These are phyloP conservation scores for Vanrija sp. DNA, from an alignment of 1,284 basidiomycete genomes.

Conservation along the genomic window DNA sequence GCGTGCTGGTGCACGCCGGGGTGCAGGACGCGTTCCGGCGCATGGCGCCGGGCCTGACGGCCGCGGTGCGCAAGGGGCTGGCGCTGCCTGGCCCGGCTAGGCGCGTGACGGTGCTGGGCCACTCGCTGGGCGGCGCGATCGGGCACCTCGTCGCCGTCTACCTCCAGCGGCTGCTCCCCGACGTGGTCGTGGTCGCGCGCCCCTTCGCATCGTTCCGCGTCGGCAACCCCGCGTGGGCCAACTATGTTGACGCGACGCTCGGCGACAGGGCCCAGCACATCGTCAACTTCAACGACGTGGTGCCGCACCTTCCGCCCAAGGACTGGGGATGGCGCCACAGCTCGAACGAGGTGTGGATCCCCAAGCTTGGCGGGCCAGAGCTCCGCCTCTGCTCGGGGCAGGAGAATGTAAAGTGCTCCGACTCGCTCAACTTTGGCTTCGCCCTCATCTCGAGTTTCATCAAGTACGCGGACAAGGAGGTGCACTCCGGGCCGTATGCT, in stretches of 20 bases:
- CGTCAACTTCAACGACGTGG: slow-evolving; percentile 24
- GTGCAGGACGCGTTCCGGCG: slow-evolving; percentile 23
- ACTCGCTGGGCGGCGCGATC: slow-evolving; percentile 24
- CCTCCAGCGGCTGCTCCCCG: slow-evolving; percentile 11
- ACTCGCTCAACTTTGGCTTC: neutral
- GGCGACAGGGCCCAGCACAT: slow-evolving; percentile 15
- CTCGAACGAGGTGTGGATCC: slow-evolving; percentile 22
- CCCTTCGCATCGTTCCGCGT: slow-evolving; percentile 23
- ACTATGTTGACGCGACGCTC: slow-evolving; percentile 22
- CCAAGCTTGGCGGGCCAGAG: neutral
- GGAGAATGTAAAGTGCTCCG: slow-evolving; percentile 15
- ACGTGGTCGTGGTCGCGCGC: slow-evolving; percentile 3
- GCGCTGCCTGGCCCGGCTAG: neutral
- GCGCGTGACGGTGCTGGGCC: slow-evolving; percentile 21
- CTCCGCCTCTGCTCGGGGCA: slow-evolving; percentile 20
- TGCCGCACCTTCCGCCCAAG: slow-evolving; percentile 24
- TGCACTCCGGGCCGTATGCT: slow-evolving; percentile 6
- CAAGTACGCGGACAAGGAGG: neutral
- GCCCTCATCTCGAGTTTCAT: neutral
- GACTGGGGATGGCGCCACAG: slow-evolving; percentile 21
- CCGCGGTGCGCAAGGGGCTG: slow-evolving; percentile 1
- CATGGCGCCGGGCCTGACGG: slow-evolving; percentile 5
- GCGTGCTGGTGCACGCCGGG: slow-evolving; percentile 19
- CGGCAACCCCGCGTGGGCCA: slow-evolving; percentile 25
- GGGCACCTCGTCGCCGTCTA: slow-evolving; percentile 13